Conservation (phyloP, 2,329 filamentous ascomycete species). For the Neonectria sp. region DNA sequence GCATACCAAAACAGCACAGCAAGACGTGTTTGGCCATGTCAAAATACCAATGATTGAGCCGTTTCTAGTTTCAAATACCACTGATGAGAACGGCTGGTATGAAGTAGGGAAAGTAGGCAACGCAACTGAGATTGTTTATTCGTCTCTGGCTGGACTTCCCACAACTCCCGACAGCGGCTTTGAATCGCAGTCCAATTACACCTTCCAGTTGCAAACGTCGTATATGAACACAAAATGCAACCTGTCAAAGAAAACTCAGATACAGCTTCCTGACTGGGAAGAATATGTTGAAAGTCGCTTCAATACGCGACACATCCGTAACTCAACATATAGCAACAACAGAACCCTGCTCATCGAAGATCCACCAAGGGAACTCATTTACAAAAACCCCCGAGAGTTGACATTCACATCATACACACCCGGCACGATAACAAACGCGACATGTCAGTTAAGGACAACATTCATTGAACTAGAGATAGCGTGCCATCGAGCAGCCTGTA, state of each 20-base stretch:
- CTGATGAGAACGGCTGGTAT: constrained; percentile 10
- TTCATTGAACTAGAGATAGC: constrained; percentile 18
- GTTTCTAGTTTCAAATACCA: not conserved
- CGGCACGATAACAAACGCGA: constrained; percentile 3
- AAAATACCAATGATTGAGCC: constrained; percentile 25
- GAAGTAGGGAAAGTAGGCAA: not conserved
- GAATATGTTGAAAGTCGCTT: not conserved
- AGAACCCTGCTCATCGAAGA: not conserved
- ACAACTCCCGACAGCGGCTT: constrained; percentile 5
- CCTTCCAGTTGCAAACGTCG: not conserved
- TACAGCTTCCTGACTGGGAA: not conserved
- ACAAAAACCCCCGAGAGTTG: not conserved
- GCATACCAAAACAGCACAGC: constrained; percentile 12
- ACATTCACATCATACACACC: not conserved
- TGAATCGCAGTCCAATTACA: not conserved
- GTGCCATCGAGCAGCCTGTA: constrained; percentile 12
- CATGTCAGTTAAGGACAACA: constrained; percentile 10
- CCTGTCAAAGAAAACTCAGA: not conserved
- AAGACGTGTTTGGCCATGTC: constrained; percentile 18
- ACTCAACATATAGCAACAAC: not conserved
- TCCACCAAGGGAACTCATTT: not conserved
- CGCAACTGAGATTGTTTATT: constrained; percentile 1
- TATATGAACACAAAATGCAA: constrained; percentile 10
- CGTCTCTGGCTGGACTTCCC: constrained; percentile 19
- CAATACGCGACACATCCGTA: not conserved